Evolutionary conservation across 2,329 filamentous ascomycete genomes (phyloP), one percentile per base, ranked within the genome.

Genomic region (Botryotinia convoluta): DNA sequence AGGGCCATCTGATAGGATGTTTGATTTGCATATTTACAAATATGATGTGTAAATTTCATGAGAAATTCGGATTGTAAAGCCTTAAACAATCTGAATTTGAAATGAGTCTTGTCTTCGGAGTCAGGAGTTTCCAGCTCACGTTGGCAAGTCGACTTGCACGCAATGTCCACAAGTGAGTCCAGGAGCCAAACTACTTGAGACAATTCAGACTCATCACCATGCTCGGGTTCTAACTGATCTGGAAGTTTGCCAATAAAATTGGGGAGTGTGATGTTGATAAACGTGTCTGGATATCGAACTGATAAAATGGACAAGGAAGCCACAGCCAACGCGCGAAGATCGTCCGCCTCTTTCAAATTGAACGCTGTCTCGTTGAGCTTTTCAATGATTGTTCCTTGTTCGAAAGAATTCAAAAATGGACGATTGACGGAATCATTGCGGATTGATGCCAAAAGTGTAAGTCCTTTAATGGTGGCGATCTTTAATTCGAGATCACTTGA

Each of bases 201-300:
- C 1, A 78, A 35, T 29, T 77, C 74, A 29, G 71, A 51, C 8
- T 65, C 63, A 26, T 42, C 45, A 7, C 71, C 63, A 12, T 64
- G 45, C 22, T 69, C 39, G 12, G 45, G 6, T 6, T 73, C 69
- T 2, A 79, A 26, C 9, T 60, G 62, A 18, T 75, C 68, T 5
- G 80, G 79, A 4, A 81, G 72, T 29, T 71, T 75, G 9, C 72
- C 72, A 35, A 79, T 69, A n/a, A 81, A 77, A 5, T 73, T 75
- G 2, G 76, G 69, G 1, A 81, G 69, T 0, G 77, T 79, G 20
- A 77, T 75, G 12, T 78, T 73, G 42, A 65, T 59, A 65, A 79
- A 80, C 9, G 75, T 70, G 3, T 71, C 65, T 3, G 77, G 75
- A 61, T 81, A 74, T 26, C 64, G 72, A 12, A 74, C 62, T 12